phyloP scores from a whole-genome alignment of 192 early-diverging fungal species.

The Gryganskiella cystojenkinii region DNA sequence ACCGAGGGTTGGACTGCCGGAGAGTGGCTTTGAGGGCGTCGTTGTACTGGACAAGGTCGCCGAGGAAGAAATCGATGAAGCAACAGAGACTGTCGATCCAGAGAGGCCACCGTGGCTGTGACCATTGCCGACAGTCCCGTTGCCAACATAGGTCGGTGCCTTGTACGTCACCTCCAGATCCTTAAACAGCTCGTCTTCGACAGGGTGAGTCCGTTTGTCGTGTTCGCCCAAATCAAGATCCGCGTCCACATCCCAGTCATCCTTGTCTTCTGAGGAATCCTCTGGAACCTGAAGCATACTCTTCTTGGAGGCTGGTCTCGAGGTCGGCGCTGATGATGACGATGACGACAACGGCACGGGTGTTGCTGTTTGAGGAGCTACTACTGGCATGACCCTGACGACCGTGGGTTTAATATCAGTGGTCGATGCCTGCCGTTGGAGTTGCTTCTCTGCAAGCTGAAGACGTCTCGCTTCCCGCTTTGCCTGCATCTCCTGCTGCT shows the following conservation, averaged over 20 bases:
- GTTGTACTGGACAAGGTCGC: constrained; percentile 21
- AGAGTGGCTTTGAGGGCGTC: constrained; percentile 1
- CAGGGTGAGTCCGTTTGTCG: constrained; percentile 7
- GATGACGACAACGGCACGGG: neutral
- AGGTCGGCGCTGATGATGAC: too few species aligned
- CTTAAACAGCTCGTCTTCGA: constrained; percentile 47
- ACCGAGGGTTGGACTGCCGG: neutral
- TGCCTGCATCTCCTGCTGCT: constrained; percentile 50
- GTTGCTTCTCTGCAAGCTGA: constrained; percentile 46
- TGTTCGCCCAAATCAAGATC: constrained; percentile 27
- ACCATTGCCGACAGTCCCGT: neutral
- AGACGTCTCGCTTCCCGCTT: constrained; percentile 46
- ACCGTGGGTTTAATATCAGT: constrained; percentile 15
- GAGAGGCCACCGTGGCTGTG: constrained; percentile 1
- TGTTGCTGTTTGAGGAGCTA: neutral
- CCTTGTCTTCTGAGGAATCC: constrained; percentile 25
- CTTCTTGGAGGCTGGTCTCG: constrained; percentile 7
- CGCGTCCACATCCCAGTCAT: constrained; percentile 36
- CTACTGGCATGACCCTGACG: neutral
- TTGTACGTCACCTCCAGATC: constrained; percentile 46
- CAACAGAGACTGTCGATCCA: constrained; percentile 16
- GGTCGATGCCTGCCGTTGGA: constrained; percentile 11
- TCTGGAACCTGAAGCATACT: constrained; percentile 10
- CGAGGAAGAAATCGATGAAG: constrained; percentile 30
- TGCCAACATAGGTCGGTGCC: constrained; percentile 34